Evolutionary conservation across 352 stramenopile genomes (phyloP).

Genomic region (Globisporangium echinulatum): DNA sequence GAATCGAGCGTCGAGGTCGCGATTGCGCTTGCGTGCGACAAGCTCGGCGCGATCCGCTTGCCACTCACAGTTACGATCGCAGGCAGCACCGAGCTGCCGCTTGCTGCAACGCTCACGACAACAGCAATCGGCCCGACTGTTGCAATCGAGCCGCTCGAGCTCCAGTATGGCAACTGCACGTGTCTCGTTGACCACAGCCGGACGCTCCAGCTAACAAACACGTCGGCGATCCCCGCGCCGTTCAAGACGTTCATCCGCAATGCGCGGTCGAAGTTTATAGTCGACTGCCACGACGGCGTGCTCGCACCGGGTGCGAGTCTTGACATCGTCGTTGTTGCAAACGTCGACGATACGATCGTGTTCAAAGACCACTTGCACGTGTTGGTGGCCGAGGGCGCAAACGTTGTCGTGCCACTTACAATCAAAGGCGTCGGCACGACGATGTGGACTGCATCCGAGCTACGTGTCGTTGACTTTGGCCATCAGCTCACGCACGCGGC

Average conservation of each 20-base stretch:
- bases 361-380: slow-evolving; percentile 94
- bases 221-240: slow-evolving; percentile 82
- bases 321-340: slow-evolving; percentile 77
- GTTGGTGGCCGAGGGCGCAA: slow-evolving; percentile 89
- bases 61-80: slow-evolving; percentile 82
- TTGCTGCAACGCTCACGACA: slow-evolving; percentile 84
- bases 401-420: slow-evolving; percentile 79
- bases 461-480: slow-evolving; percentile 88
- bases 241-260: slow-evolving; percentile 94
- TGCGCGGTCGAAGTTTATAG: slow-evolving; percentile 87
- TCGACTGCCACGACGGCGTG: slow-evolving; percentile 86
- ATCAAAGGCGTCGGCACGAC: slow-evolving; percentile 93
- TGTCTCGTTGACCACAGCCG: slow-evolving; percentile 84
- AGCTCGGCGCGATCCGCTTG: slow-evolving; percentile 87
- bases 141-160: slow-evolving; percentile 64
- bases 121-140: slow-evolving; percentile 83
- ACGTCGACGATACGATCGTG: slow-evolving; percentile 90
- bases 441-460: slow-evolving; percentile 88
- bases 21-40: slow-evolving; percentile 85
- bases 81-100: slow-evolving; percentile 84
- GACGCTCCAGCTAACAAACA: slow-evolving; percentile 82
- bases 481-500: slow-evolving; percentile 87
- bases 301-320: slow-evolving; percentile 74
- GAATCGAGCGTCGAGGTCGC: slow-evolving; percentile 57
- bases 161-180: slow-evolving; percentile 88